These are phyloP conservation scores for Rosa rugosa DNA, from an alignment of 306 rosid genomes.

Conservation along the genomic window DNA sequence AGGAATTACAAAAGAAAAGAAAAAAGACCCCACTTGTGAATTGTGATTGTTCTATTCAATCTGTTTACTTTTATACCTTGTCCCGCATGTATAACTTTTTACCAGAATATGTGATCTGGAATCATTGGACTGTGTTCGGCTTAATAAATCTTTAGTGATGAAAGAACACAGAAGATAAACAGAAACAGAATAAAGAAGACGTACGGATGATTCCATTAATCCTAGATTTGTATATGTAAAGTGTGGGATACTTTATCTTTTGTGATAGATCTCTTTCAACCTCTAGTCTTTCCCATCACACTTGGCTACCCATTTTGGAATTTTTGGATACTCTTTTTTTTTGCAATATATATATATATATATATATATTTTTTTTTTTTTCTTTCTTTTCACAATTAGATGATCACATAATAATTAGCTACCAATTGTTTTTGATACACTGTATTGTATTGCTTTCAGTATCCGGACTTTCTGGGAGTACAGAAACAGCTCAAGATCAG, in stretches of 20 bases:
- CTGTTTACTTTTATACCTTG: background rate
- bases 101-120: background rate
- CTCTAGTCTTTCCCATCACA: background rate
- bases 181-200: background rate
- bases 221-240: background rate
- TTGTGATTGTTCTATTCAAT: background rate
- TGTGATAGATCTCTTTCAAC: background rate
- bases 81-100: background rate
- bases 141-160: background rate
- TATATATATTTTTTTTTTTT: too few species aligned
- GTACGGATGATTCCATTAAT: background rate
- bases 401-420: background rate
- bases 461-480: conserved; percentile 63
- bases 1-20: background rate
- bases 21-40: background rate
- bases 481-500: conserved; percentile 60
- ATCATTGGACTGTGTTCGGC: background rate
- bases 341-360: too few species aligned
- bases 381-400: too few species aligned
- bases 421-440: conserved; percentile 3
- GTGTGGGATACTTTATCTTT: background rate
- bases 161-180: background rate
- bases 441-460: conserved; percentile 34
- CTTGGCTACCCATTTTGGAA: too few species aligned
- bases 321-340: background rate